These are phyloP conservation scores for Forsythia suspensa DNA, from an alignment of 257 asterid species.

Conservation along the genomic window DNA sequence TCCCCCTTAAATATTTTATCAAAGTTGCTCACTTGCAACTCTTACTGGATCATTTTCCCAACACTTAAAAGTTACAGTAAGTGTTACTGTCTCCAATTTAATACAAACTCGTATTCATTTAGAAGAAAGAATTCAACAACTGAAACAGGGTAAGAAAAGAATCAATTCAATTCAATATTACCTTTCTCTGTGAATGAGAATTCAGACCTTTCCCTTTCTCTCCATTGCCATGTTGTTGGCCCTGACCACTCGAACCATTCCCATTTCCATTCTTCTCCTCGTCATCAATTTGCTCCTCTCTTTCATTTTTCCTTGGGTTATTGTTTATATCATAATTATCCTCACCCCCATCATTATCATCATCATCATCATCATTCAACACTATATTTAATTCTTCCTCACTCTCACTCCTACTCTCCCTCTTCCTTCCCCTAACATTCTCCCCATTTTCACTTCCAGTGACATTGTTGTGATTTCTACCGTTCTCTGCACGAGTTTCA, in stretches of 20 bases:
- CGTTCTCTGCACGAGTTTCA: slow-evolving; percentile 10
- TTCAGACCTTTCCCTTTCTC: neutral
- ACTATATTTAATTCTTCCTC: slow-evolving; percentile 42
- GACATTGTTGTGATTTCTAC: neutral
- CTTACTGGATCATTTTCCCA: neutral
- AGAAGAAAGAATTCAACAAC: neutral
- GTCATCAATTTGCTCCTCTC: slow-evolving; percentile 7
- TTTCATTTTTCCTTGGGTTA: neutral
- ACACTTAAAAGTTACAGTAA: neutral
- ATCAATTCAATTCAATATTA: slow-evolving; percentile 9
- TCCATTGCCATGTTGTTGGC: neutral
- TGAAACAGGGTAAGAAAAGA: neutral
- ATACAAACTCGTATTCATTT: neutral
- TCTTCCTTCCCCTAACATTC: neutral
- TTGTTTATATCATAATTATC: neutral
- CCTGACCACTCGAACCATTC: slow-evolving; percentile 17
- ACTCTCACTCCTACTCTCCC: slow-evolving; percentile 24
- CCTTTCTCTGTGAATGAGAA: slow-evolving; percentile 27
- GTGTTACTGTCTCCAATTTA: neutral
- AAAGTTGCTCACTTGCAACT: neutral
- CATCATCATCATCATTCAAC: slow-evolving; percentile 34
- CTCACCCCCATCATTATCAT: slow-evolving; percentile 13
- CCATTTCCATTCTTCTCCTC: slow-evolving; percentile 12
- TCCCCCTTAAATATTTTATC: too few relatives aligned
- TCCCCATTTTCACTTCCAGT: slow-evolving; percentile 16